phyloP scores from a whole-genome alignment of 139 green algal species.

The Chlamydomonas sphaeroides region DNA sequence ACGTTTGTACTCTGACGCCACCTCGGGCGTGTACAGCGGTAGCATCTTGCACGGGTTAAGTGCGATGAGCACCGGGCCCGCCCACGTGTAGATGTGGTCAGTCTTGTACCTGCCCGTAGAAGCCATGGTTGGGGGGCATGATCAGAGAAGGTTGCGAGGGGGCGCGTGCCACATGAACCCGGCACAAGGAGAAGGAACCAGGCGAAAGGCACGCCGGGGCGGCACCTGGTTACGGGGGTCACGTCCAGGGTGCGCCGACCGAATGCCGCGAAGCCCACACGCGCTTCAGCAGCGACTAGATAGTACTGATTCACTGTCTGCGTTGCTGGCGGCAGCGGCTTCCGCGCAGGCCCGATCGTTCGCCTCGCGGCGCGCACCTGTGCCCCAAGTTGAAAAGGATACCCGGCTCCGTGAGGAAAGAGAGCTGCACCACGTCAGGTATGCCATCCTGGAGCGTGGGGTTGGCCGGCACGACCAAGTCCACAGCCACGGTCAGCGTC shows the following conservation, averaged over 20 bases:
- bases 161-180: too few species aligned
- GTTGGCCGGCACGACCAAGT: constrained; percentile 25
- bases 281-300: too few species aligned
- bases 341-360: too few species aligned
- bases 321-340: too few species aligned
- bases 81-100: constrained; percentile 85
- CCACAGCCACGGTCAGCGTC: not conserved
- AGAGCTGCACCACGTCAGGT: constrained; percentile 86
- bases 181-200: too few species aligned
- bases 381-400: constrained; percentile 82
- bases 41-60: constrained; percentile 89
- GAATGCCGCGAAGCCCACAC: too few species aligned
- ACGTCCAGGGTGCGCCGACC: too few species aligned
- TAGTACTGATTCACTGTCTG: too few species aligned
- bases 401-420: constrained; percentile 89
- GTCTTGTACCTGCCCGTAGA: constrained; percentile 60
- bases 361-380: constrained; percentile 40
- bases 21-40: constrained; percentile 79
- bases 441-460: constrained; percentile 56
- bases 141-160: too few species aligned
- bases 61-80: constrained; percentile 88
- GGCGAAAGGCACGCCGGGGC: too few species aligned
- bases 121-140: too few species aligned
- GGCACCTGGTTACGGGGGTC: too few species aligned
- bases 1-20: constrained; percentile 75